These are phyloP conservation scores for Cymbopogon citratus DNA, from an alignment of 176 grass and related monocot species.

Conservation along the genomic window DNA sequence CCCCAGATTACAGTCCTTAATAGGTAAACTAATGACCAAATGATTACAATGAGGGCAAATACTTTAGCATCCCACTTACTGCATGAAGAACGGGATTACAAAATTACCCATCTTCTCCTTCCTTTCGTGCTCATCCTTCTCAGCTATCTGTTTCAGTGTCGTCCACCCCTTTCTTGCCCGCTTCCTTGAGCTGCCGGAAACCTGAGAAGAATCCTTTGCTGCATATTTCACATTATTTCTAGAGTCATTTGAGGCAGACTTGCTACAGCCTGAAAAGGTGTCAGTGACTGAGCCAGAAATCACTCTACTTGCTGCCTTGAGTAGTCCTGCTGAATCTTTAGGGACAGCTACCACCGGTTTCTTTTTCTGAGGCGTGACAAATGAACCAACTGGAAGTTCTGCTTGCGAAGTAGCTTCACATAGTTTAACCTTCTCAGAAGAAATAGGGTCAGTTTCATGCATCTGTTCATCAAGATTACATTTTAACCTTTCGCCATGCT, in stretches of 20 bases:
- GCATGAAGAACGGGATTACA: constrained; percentile 56
- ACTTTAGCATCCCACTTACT: neutral
- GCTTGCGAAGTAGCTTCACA: neutral
- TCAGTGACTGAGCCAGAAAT: constrained; percentile 16
- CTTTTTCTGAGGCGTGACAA: constrained; percentile 31
- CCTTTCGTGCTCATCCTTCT: constrained; percentile 49
- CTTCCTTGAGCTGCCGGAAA: constrained; percentile 50
- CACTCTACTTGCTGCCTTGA: constrained; percentile 15
- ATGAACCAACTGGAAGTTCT: constrained; percentile 14
- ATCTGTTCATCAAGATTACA: neutral
- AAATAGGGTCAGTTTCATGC: neutral
- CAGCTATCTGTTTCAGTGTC: constrained; percentile 66
- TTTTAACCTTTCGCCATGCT: neutral
- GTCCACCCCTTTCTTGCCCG: constrained; percentile 70
- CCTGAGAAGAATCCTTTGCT: neutral
- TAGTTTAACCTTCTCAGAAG: neutral
- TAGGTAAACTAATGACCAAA: neutral
- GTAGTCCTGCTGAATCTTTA: constrained; percentile 14
- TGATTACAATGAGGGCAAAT: neutral
- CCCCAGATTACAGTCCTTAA: neutral
- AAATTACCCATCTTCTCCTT: constrained; percentile 54
- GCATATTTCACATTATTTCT: constrained; percentile 12
- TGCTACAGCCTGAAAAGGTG: neutral
- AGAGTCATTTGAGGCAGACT: neutral
- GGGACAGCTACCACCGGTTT: constrained; percentile 3